A percentile compares a stretch with the other conserved stretches of the same genome.
Conservation (phyloP, 2,329 filamentous ascomycete genomes). For the Thielaviopsis ethacetica region DNA sequence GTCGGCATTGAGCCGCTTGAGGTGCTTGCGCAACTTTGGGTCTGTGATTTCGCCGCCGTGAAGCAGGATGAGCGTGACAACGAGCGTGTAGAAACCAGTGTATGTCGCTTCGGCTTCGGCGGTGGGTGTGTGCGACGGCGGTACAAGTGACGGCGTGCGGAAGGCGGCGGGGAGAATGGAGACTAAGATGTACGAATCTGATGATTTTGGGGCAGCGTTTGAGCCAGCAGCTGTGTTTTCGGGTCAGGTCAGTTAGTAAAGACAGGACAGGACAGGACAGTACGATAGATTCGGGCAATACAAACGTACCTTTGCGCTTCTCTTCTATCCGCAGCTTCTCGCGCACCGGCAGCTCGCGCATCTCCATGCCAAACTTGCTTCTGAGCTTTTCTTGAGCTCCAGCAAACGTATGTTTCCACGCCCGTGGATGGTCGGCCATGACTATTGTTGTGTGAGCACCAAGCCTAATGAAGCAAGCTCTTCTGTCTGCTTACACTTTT, state of each 20-base stretch:
- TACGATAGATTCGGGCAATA: not conserved
- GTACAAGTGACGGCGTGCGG: constrained; percentile 48
- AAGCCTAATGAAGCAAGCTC: not conserved
- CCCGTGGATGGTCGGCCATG: constrained; percentile 49
- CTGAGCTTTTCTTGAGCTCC: constrained; percentile 57
- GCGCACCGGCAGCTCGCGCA: constrained; percentile 63
- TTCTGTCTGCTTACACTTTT: constrained; percentile 33
- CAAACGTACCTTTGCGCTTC: constrained; percentile 47
- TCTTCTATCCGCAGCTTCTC: constrained; percentile 73
- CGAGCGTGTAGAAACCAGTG: constrained; percentile 60
- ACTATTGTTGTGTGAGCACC: constrained; percentile 30
- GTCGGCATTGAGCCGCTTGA: constrained; percentile 60
- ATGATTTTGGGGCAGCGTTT: constrained; percentile 36
- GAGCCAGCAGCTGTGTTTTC: constrained; percentile 27
- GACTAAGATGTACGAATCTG: constrained; percentile 61
- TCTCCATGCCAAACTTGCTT: constrained; percentile 75
- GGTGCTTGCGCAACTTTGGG: constrained; percentile 58
- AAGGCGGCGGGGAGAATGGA: constrained; percentile 55
- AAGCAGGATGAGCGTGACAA: constrained; percentile 63
- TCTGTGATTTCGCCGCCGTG: constrained; percentile 60
- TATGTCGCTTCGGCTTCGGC: constrained; percentile 60
- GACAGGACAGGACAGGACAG: constrained; percentile 1
- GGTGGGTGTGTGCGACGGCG: constrained; percentile 50
- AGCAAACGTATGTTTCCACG: constrained; percentile 64
- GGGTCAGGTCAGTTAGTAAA: constrained; percentile 3